A percentile compares a stretch with the other conserved stretches of the same genome.
These are phyloP conservation scores for Solanum okadae DNA, from an alignment of 257 asterid species.

Conservation along the genomic window DNA sequence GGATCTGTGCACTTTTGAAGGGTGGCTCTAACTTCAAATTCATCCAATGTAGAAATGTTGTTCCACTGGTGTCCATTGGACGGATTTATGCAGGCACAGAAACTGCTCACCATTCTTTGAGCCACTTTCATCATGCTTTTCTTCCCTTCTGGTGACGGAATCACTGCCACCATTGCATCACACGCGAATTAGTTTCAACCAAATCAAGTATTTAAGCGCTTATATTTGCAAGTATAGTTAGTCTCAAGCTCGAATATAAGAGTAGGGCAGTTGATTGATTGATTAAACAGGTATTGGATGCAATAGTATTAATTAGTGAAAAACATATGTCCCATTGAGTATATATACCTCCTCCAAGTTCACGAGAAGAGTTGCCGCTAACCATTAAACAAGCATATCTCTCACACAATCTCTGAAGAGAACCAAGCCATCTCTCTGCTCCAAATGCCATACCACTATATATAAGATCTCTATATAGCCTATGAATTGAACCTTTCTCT, in stretches of 20 bases:
- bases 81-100: constrained; percentile 73
- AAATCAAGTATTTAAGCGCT: neutral
- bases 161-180: constrained; percentile 25
- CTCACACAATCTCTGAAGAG: constrained; percentile 74
- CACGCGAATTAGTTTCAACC: neutral
- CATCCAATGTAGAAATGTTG: constrained; percentile 43
- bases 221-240: neutral
- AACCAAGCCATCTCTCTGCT: constrained; percentile 87
- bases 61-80: constrained; percentile 73
- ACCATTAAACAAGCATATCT: constrained; percentile 78
- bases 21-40: constrained; percentile 70
- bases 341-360: constrained; percentile 70
- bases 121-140: constrained; percentile 92
- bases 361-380: constrained; percentile 49
- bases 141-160: constrained; percentile 75
- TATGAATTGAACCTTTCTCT: constrained; percentile 50
- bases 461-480: constrained; percentile 65
- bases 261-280: neutral
- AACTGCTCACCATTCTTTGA: constrained; percentile 79
- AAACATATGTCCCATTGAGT: neutral
- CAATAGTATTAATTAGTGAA: neutral
- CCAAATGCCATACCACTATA: constrained; percentile 77
- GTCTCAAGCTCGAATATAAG: neutral
- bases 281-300: neutral
- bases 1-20: constrained; percentile 63